Base-by-base conservation (phyloP, 495 filamentous ascomycete species). In the Pseudevernia furfuracea region DNA sequence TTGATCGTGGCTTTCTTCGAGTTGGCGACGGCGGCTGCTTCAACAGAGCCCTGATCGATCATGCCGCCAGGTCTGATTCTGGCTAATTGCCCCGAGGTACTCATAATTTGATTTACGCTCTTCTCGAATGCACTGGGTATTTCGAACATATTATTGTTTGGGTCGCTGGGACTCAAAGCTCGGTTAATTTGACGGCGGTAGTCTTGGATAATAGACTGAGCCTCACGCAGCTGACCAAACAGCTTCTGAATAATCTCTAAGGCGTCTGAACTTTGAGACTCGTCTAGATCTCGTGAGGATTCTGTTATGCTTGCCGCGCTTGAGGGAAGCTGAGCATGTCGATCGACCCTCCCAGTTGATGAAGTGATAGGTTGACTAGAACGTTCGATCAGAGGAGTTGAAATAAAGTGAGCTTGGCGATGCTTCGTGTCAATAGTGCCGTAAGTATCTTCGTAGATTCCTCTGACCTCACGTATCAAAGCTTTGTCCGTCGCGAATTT, bases 361-460 rank as follows among this genome's bases (percentile, higher is more conserved):
- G 49, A 53, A 17, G 25, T 7, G n/a, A 49, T 49, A 9, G 46
- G 23, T 25, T 49, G 46, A 46, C 7, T 21, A 52, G 48, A 15
- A 3, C 3, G 6, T 34, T 21, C 7, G 10, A 2, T 21, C 14
- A n/a, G 8, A 34, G 28, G 17, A 32, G 0, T 34, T 21, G 30
- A n/a, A 34, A 55, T 28, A 14, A 37, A 39, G 28, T 23, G 32
- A 21, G 48, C 62, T 53, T 78, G 76, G 34, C 69, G 69, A 65
- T 80, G 78, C 25, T 73, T 67, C 9, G 66, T 67, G 66, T 78
- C 77, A 61, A 81, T 80, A 1, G 62, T 71, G 12, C 79, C 79
- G 58, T 80, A 82, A 34, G 58, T 60, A 23, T 78, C 70, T 68
- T 82, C 79, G 67, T 82, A 81, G 41, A 81, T 78, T 25, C 62